A percentile compares a stretch with the other conserved stretches of the same genome.
phyloP scores from a whole-genome alignment of 139 green algal species.

The Chlamydomonas asymmetrica region DNA sequence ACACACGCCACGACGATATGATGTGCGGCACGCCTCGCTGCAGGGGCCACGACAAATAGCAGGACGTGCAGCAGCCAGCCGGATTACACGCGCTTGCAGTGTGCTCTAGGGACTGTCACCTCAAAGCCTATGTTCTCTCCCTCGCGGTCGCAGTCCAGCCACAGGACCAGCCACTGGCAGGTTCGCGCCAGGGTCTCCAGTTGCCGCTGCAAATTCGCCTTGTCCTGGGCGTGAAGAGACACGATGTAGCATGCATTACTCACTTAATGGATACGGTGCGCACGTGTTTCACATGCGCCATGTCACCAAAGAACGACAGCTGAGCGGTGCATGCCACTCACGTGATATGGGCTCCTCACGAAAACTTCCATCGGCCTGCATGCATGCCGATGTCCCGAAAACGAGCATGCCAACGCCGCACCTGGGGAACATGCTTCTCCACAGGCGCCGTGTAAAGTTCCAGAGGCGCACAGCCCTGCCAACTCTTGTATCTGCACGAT shows the following conservation, averaged over 20 bases:
- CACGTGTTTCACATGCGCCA: background rate
- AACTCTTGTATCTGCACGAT: constrained; percentile 37
- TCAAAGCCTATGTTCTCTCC: constrained; percentile 99
- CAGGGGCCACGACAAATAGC: no score
- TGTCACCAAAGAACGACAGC: background rate
- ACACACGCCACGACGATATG: no score
- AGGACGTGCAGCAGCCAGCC: no score
- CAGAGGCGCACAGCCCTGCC: constrained; percentile 54
- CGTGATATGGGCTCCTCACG: background rate
- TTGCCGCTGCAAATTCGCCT: constrained; percentile 70
- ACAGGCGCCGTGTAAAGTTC: constrained; percentile 70
- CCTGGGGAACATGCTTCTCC: constrained; percentile 31
- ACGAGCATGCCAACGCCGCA: background rate
- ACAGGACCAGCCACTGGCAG: constrained; percentile 88
- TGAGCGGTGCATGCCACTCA: background rate
- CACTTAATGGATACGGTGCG: background rate
- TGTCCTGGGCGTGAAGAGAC: constrained; percentile 52
- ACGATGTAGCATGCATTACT: background rate
- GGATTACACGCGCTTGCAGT: no score
- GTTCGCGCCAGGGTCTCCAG: constrained; percentile 71
- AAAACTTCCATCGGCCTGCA: background rate
- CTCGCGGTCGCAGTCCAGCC: constrained; percentile 98
- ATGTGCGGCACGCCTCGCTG: no score
- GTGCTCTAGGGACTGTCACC: no score
- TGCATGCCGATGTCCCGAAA: background rate